These are phyloP conservation scores for Leccinellum albellum DNA, from an alignment of 768 basidiomycete species.

Conservation along the genomic window DNA sequence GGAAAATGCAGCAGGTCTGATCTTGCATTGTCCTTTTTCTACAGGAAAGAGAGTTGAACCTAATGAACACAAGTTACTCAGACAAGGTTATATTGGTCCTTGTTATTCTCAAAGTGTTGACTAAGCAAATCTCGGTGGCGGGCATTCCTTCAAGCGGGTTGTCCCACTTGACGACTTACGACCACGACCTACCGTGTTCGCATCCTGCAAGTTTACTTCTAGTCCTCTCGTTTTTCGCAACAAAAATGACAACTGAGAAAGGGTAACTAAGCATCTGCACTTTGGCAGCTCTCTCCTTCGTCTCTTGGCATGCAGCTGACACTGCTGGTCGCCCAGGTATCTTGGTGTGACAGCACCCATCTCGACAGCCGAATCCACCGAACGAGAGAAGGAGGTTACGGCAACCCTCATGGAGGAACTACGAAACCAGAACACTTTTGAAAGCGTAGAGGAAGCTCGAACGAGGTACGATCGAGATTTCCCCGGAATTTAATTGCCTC, in stretches of 20 bases:
- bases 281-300: background rate
- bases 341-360: conserved; percentile 87
- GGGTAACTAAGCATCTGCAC: conserved; percentile 29
- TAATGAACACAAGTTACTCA: no score
- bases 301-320: conserved; percentile 11
- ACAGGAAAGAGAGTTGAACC: no score
- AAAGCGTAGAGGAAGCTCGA: conserved; percentile 82
- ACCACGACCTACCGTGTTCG: conserved; percentile 13
- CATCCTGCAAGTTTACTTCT: conserved; percentile 5
- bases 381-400: conserved; percentile 81
- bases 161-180: conserved; percentile 14
- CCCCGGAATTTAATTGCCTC: background rate
- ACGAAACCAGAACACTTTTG: conserved; percentile 79
- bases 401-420: conserved; percentile 88
- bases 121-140: conserved; percentile 24
- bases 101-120: conserved; percentile 5
- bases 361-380: conserved; percentile 66
- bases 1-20: no score
- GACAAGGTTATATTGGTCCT: no score
- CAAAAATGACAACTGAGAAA: conserved; percentile 40
- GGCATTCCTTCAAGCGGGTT: background rate
- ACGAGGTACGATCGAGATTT: conserved; percentile 57
- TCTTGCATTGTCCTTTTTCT: no score
- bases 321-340: conserved; percentile 42
- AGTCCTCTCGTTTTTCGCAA: conserved; percentile 5